These are phyloP conservation scores for Cryphonectria nitschkei DNA, from an alignment of 2,329 filamentous ascomycete genomes.

Conservation along the genomic window DNA sequence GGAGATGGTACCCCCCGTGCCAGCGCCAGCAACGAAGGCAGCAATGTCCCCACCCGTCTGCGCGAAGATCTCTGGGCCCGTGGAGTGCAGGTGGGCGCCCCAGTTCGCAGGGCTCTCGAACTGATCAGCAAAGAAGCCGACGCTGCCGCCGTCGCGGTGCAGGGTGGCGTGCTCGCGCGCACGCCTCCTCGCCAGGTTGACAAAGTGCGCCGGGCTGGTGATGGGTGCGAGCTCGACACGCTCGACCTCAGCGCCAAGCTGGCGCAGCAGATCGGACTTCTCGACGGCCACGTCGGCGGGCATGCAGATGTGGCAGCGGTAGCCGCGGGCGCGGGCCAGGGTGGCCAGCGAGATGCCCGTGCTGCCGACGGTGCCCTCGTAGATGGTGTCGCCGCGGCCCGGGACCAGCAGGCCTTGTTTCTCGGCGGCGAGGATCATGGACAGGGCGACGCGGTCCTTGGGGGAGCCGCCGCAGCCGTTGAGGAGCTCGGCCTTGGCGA, in stretches of 20 bases:
- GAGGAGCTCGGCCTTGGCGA: slow-evolving; percentile 94
- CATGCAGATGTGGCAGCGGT: slow-evolving; percentile 96
- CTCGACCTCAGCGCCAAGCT: slow-evolving; percentile 91
- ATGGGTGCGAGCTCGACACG: slow-evolving; percentile 90
- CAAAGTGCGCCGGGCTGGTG: slow-evolving; percentile 90
- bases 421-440: slow-evolving; percentile 86
- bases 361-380: slow-evolving; percentile 95
- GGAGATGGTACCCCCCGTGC: slow-evolving; percentile 91
- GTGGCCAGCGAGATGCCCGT: slow-evolving; percentile 94
- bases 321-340: slow-evolving; percentile 84
- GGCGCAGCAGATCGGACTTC: slow-evolving; percentile 85
- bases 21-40: slow-evolving; percentile 91
- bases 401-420: slow-evolving; percentile 74
- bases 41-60: slow-evolving; percentile 78
- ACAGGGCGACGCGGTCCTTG: slow-evolving; percentile 92
- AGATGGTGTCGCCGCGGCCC: slow-evolving; percentile 87
- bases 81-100: slow-evolving; percentile 78
- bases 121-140: slow-evolving; percentile 93
- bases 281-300: slow-evolving; percentile 87
- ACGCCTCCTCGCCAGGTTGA: slow-evolving; percentile 82
- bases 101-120: slow-evolving; percentile 93
- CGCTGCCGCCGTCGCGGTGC: slow-evolving; percentile 62
- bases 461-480: slow-evolving; percentile 94
- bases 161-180: slow-evolving; percentile 73
- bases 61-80: slow-evolving; percentile 84